Evolutionary conservation across 371 early-diverging fungal species (phyloP).

Genomic region (Quaeritorhiza haematococci): DNA sequence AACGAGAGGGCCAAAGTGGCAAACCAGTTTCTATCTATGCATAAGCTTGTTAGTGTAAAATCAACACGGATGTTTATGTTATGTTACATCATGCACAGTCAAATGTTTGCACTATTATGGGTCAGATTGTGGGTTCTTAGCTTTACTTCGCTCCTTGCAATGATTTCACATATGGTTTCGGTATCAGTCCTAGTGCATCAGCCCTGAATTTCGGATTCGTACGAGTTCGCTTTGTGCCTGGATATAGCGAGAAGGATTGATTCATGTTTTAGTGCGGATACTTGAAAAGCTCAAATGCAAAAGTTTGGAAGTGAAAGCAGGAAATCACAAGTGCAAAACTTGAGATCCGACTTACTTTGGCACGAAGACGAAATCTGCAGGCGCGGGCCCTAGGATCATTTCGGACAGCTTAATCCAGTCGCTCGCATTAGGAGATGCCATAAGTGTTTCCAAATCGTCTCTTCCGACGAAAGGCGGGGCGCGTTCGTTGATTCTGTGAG

Average conservation of each 20-base stretch:
- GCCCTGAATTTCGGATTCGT: constrained; percentile 46
- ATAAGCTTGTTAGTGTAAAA: too few species aligned
- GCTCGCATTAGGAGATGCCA: constrained; percentile 72
- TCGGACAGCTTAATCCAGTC: constrained; percentile 89
- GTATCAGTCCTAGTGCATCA: too few species aligned
- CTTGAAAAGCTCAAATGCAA: background rate
- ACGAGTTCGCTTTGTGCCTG: constrained; percentile 88
- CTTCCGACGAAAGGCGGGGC: constrained; percentile 84
- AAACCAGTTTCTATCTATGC: too few species aligned
- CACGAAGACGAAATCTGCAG: constrained; percentile 77
- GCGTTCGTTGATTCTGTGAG: constrained; percentile 87
- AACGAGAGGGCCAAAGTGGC: too few species aligned
- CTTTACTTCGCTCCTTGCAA: too few species aligned
- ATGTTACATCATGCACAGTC: too few species aligned
- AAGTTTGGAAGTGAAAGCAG: too few species aligned
- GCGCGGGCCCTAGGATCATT: constrained; percentile 77
- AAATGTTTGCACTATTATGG: too few species aligned
- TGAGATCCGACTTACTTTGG: constrained; percentile 48
- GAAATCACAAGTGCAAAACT: background rate
- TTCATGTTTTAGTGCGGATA: background rate
- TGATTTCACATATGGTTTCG: too few species aligned
- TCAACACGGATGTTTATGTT: too few species aligned
- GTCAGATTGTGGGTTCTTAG: too few species aligned
- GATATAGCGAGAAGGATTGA: background rate
- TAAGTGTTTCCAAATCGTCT: constrained; percentile 87